Percentiles rank a stretch among this genome's conserved stretches.
Conservation (phyloP, 2,329 filamentous ascomycete species). For the Colletotrichum sp. region DNA sequence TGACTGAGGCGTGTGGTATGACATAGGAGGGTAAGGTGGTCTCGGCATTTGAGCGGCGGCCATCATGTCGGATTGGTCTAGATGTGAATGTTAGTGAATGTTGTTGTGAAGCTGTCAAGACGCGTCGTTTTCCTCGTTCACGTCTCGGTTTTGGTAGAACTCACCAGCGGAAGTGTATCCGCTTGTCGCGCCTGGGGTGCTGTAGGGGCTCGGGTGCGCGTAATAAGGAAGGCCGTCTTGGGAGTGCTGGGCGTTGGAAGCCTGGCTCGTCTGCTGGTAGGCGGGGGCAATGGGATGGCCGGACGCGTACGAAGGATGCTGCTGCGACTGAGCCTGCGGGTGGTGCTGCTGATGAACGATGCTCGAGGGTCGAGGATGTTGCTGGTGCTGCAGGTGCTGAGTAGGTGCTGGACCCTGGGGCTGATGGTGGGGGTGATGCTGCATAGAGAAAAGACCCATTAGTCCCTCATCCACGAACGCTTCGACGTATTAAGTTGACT, state of each 20-base stretch:
- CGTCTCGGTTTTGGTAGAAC: constrained; percentile 34
- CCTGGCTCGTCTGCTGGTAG: constrained; percentile 71
- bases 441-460: constrained; percentile 66
- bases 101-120: constrained; percentile 18
- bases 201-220: constrained; percentile 82
- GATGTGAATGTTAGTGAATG: not conserved
- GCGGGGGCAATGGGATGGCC: constrained; percentile 67
- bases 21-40: constrained; percentile 84
- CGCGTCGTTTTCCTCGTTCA: not conserved
- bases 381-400: constrained; percentile 69
- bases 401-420: constrained; percentile 73
- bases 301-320: constrained; percentile 70
- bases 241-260: constrained; percentile 62
- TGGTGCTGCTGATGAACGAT: constrained; percentile 77
- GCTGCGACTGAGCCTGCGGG: constrained; percentile 65
- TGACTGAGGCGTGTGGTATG: constrained; percentile 92
- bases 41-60: constrained; percentile 72
- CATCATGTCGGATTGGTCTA: constrained; percentile 70
- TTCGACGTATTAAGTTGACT: constrained; percentile 29
- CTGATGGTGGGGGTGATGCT: constrained; percentile 78
- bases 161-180: constrained; percentile 88
- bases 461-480: constrained; percentile 44
- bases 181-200: constrained; percentile 78
- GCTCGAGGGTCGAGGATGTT: constrained; percentile 73
- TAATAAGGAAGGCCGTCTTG: constrained; percentile 75